Conservation (phyloP, 2,329 filamentous ascomycete genomes). For the Fusarium decemcellulare region DNA sequence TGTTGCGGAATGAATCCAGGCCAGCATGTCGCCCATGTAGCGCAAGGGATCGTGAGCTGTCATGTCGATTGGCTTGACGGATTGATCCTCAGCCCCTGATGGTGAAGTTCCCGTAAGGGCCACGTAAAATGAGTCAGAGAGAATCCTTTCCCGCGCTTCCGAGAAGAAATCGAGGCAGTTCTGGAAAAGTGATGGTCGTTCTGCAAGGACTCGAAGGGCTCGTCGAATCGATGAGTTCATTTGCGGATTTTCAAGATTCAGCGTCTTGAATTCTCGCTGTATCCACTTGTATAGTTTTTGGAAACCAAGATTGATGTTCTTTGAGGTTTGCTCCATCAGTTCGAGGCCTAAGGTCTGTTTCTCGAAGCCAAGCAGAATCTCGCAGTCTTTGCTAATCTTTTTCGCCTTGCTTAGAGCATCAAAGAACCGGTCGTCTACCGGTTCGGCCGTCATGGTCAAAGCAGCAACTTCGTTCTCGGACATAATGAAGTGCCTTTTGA, state of each 20-base stretch:
- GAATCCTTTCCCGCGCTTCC: conserved; percentile 86
- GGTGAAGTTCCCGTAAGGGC: conserved; percentile 83
- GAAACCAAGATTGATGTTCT: conserved; percentile 88
- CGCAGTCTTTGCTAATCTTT: conserved; percentile 88
- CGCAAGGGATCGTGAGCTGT: conserved; percentile 91
- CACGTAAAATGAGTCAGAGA: conserved; percentile 91
- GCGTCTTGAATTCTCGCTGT: conserved; percentile 90
- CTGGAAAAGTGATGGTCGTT: conserved; percentile 91
- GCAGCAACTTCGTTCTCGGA: conserved; percentile 84
- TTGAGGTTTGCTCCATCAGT: conserved; percentile 91
- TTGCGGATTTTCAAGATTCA: conserved; percentile 95
- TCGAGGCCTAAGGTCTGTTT: conserved; percentile 90
- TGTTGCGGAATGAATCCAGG: conserved; percentile 94
- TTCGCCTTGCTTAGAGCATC: conserved; percentile 82
- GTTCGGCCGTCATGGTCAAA: conserved; percentile 83
- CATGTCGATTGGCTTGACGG: conserved; percentile 92
- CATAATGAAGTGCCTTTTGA: conserved; percentile 87
- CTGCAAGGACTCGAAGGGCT: conserved; percentile 88
- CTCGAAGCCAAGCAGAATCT: conserved; percentile 90
- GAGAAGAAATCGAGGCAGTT: conserved; percentile 94
- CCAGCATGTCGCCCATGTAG: conserved; percentile 97
- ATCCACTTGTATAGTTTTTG: conserved; percentile 98
- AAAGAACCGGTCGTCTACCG: conserved; percentile 91
- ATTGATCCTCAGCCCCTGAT: conserved; percentile 70
- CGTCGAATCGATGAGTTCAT: conserved; percentile 88